Evolutionary conservation across 176 grass and related monocot genomes (phyloP), one percentile per base, ranked within the genome.

Genomic region (Bonia amplexicaulis): DNA sequence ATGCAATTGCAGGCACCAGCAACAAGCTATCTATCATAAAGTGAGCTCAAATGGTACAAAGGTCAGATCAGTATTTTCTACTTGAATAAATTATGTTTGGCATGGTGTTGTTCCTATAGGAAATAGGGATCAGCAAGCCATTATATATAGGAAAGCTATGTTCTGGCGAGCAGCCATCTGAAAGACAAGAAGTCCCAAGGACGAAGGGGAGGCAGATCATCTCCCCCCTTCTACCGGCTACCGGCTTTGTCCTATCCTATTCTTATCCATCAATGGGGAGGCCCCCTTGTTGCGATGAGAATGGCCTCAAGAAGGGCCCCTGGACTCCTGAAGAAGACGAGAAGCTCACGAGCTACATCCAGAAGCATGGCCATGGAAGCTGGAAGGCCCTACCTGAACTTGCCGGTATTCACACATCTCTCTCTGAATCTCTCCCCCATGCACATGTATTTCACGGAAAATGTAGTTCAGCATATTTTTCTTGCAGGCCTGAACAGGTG

Each of bases 301-400:
- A 90, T 75, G 94, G 94, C 64, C 85, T 97, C 74, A 97, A 97
- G 85, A 97, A 97, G 79, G 94, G 94, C 1, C 91, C 94, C 63
- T 97, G 94, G 94, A 93, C 89, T 3, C 85, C 91, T 52, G 91
- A 97, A 66, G 94, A 97, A 73, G 94, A 97, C 53, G 76, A 87
- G 40, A 93, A 93, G 58, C 87, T 97, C 62, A 88, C 58, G 71
- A 77, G 58, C n/a, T 67, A 92, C 85, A 97, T 97, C 48, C 69
- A 93, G 70, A 86, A 88, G 22, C 82, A 97, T 85, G 91, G 87
- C 75, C 91, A 88, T 90, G 89, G 89, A 74, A 97, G 91, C 66
- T 97, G 94, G 94, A 91, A 91, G 55, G 82, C 89, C 9, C 75
- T 97, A 0, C 91, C 94, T 31, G 80, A 88, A 53, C 91, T 97